phyloP scores from a whole-genome alignment of 202 grass and related monocot species.

The Brachypodium distachyon region DNA sequence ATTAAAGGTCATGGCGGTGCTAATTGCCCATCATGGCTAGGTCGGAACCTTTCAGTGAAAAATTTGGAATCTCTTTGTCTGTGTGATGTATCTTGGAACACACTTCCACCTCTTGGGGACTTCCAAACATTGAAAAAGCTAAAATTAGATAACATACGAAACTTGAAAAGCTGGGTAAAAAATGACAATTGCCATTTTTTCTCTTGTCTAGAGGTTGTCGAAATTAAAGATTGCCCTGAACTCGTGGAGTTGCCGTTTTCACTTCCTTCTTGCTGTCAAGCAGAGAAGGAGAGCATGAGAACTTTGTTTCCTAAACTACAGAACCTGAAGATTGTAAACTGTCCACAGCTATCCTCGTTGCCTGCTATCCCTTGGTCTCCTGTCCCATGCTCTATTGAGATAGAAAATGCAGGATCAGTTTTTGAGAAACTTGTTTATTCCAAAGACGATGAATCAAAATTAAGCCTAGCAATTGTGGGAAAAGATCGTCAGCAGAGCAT shows the following conservation, averaged over 20 bases:
- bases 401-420: not conserved
- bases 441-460: fast-evolving
- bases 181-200: not conserved
- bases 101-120: not conserved
- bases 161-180: not conserved
- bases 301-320: not conserved
- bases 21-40: not conserved
- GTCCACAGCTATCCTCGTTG: not conserved
- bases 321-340: not conserved
- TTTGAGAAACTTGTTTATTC: not conserved
- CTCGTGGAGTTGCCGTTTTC: not conserved
- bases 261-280: not conserved
- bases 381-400: not conserved
- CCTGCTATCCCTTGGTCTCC: not conserved
- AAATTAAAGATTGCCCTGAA: not conserved
- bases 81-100: not conserved
- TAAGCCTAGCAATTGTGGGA: fast-evolving
- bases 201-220: not conserved
- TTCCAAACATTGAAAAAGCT: not conserved
- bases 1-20: not conserved
- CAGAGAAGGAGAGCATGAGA: too few species aligned
- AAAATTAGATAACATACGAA: not conserved
- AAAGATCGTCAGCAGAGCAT: fast-evolving
- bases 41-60: not conserved
- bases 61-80: not conserved